A percentile compares a stretch with the other conserved stretches of the same genome.
phyloP scores from a whole-genome alignment of 805 yeast species.

The Starmerella geochares region DNA sequence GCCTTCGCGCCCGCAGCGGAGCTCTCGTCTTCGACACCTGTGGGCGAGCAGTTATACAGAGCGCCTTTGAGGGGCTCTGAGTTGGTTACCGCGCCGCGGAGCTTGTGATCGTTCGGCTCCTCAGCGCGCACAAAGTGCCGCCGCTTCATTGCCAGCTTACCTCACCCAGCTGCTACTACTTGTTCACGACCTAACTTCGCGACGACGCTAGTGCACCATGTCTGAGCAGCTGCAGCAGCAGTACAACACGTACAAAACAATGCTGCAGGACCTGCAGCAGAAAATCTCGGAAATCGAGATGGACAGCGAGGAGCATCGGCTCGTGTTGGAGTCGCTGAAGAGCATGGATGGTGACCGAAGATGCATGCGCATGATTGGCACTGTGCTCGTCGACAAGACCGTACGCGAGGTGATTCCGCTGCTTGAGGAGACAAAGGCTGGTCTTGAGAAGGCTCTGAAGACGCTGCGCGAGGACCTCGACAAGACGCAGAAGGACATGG shows the following conservation, averaged over 20 bases:
- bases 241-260: conserved; percentile 34
- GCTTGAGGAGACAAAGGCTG: conserved; percentile 46
- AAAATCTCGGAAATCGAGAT: conserved; percentile 36
- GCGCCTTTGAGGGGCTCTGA: no score
- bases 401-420: conserved; percentile 67
- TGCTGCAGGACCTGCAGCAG: conserved; percentile 30
- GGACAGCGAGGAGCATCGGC: conserved; percentile 37
- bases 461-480: conserved; percentile 36
- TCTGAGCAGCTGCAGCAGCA: conserved; percentile 31
- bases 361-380: conserved; percentile 90
- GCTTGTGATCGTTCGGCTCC: background rate
- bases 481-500: conserved; percentile 37
- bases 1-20: no score
- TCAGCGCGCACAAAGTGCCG: conserved; percentile 3
- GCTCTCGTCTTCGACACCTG: no score
- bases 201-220: conserved; percentile 1
- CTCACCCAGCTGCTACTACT: background rate
- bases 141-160: conserved; percentile 7
- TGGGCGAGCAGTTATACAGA: no score
- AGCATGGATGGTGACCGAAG: conserved; percentile 50
- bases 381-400: conserved; percentile 73
- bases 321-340: conserved; percentile 51
- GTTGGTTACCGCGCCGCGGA: no score
- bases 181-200: no score
- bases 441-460: conserved; percentile 36